Base-by-base conservation (phyloP, 306 rosid genomes). In the Styphnolobium japonicum region DNA sequence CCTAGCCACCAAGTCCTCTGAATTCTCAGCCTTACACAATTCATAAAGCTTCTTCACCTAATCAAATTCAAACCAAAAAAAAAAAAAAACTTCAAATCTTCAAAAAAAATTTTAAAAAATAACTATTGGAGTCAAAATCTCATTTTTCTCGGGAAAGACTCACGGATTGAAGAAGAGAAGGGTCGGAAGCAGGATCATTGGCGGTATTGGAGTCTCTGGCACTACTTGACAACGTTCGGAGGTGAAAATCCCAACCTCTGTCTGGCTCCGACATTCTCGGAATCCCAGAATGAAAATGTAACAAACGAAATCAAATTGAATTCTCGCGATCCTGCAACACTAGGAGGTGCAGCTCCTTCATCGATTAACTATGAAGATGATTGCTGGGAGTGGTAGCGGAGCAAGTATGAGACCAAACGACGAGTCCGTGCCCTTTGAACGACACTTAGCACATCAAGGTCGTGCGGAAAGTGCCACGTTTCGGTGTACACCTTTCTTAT, bases 141-240 rank as follows among this genome's bases (percentile, higher is more conserved):
- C 1, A 23, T 5, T 29, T 40, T 68, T 7, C 12, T 7, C 19
- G 2, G 34, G 43, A 56, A 58, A 62, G 64, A 67, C 83, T 79
- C 64, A 95, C 99, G 31, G 98, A 90, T n/a, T 78, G 93, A 49
- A 91, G 92, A 75, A 95, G 92, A 49, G 92, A 58, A 7, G 96
- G 87, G 15, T 95, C 98, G 6, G 98, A 92, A 76, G 97, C 92
- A 8, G 97, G 94, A 85, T 95, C 93, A 71, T 83, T 87, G 78
- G 97, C 96, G 49, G 76, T 76, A 79, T 72, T 85, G 84, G 97
- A 89, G 85, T 95, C 98, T 82, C 95, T 84, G 82, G 93, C 82
- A 31, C 94, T 87, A 37, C 27, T 81, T 4, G 97, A 91, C 6
- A 95, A 80, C 37, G 82, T 88, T 80, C 98, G 80, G 75, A 95